These are phyloP conservation scores for Pinus tabuliformis DNA, from an alignment of 75 land plant species.

Conservation along the genomic window DNA sequence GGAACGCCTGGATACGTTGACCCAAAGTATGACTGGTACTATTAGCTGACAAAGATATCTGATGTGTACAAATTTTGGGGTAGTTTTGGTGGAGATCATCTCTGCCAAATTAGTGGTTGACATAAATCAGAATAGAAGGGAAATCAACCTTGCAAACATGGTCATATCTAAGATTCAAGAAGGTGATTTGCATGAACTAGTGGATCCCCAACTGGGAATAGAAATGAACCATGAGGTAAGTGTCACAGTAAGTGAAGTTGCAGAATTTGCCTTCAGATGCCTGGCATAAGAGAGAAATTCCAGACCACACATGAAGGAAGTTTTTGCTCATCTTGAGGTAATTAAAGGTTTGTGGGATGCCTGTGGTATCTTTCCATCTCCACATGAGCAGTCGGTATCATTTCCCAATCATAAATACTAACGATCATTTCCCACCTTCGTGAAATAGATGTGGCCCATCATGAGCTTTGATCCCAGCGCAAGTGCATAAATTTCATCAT, in stretches of 20 bases:
- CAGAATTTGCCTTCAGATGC: conserved; percentile 57
- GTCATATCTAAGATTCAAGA: conserved; percentile 38
- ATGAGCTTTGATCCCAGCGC: conserved; percentile 5
- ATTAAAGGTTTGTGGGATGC: neutral
- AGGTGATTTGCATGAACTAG: conserved; percentile 31
- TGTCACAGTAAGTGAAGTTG: neutral
- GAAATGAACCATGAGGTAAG: conserved; percentile 7
- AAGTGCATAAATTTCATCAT: too few species aligned
- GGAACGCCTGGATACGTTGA: conserved; percentile 65
- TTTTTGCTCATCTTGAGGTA: conserved; percentile 23
- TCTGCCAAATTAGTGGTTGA: conserved; percentile 60
- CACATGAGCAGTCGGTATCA: too few species aligned
- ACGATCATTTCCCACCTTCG: conserved; percentile 33
- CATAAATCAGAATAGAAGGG: conserved; percentile 36
- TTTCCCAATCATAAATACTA: too few species aligned
- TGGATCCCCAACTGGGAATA: conserved; percentile 34
- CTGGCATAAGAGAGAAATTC: conserved; percentile 51
- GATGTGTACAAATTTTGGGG: conserved; percentile 78
- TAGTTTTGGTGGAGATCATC: too few species aligned
- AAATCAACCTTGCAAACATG: conserved; percentile 63
- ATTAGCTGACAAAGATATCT: conserved; percentile 66
- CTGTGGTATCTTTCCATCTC: too few species aligned
- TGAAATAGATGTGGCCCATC: conserved; percentile 28
- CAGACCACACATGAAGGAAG: conserved; percentile 66
- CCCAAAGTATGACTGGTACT: conserved; percentile 61